These are phyloP conservation scores for Leishmania tarentolae DNA, from an alignment of 208 protist species.

Conservation along the genomic window DNA sequence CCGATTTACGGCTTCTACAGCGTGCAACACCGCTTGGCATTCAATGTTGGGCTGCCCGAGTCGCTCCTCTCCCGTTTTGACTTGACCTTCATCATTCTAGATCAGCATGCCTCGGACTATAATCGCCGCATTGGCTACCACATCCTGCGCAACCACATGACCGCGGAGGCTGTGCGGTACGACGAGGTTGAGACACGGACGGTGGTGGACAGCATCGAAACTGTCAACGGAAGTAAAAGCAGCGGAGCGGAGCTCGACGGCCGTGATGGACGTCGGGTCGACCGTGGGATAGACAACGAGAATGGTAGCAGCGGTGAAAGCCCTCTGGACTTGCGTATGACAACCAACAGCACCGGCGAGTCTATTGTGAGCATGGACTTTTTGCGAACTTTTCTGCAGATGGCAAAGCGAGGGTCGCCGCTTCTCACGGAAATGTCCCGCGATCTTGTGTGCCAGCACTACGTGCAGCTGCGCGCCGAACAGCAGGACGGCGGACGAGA, in stretches of 20 bases:
- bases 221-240: constrained; percentile 16
- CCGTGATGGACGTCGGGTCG: background rate
- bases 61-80: constrained; percentile 99
- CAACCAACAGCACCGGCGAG: constrained; percentile 82
- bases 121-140: constrained; percentile 95
- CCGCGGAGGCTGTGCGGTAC: constrained; percentile 54
- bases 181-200: constrained; percentile 65
- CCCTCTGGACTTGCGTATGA: constrained; percentile 68
- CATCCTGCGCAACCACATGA: constrained; percentile 96
- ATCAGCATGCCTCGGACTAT: constrained; percentile 91
- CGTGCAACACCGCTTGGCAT: constrained; percentile 81
- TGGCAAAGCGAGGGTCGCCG: constrained; percentile 87
- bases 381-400: constrained; percentile 96
- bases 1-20: constrained; percentile 99
- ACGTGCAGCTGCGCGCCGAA: constrained; percentile 90
- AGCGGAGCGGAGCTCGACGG: background rate
- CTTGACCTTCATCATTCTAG: constrained; percentile 99
- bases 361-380: constrained; percentile 95
- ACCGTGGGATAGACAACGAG: constrained; percentile 8
- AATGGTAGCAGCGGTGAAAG: constrained; percentile 7
- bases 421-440: constrained; percentile 86
- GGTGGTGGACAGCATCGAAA: constrained; percentile 69
- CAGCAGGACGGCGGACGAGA: constrained; percentile 73
- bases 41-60: constrained; percentile 98
- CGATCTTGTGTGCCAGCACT: constrained; percentile 87